Base-by-base conservation (phyloP, 805 yeast species). In the Lipomyces starkeyi region DNA sequence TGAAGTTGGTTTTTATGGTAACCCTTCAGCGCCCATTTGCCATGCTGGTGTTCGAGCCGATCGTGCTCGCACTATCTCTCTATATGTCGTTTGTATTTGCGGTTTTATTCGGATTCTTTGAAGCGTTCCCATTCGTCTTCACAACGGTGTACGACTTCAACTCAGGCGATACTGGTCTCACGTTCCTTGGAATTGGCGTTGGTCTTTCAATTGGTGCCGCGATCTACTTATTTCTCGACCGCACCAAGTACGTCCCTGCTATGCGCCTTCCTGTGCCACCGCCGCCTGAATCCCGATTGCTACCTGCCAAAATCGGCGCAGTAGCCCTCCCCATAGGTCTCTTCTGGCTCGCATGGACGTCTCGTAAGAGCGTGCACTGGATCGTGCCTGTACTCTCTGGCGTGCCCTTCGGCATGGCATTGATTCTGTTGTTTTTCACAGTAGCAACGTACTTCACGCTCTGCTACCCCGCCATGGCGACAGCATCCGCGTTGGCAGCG, bases 401-500 rank as follows among this genome's bases (percentile, higher is more conserved):
- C 73, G 83, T 88, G 52, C 91, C 93, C 37, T 90, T 91, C 76
- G 96, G 96, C 0, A 88, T 88, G 74, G 90, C 93, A 7, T 80
- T 91, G 68, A 84, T 91, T 64, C 80, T 90, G 74, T 85, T 91
- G 62, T 91, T 91, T 81, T 88, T 90, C 78, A 81, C 91, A 25
- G 85, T 87, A 59, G 82, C 90, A 75, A 84, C 87, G 59, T 91
- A 90, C 77, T 88, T 90, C 78, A 81, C 90, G 47, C 83, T 87
- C 83, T 78, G 90, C 3, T 91, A 87, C 77, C 94, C 95, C 34
- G 92, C 94, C 59, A 78, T 87, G 43, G 84, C 85, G 43, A 89
- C 91, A 27, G 97, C 97, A 0, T 88, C 94, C n/a, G 94, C 96
- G 2, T 78, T 91, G 69, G 97, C 97, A 47, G 97, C 97, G 14